Conservation (phyloP, 306 rosid genomes). For the Prunus kanzakura region DNA sequence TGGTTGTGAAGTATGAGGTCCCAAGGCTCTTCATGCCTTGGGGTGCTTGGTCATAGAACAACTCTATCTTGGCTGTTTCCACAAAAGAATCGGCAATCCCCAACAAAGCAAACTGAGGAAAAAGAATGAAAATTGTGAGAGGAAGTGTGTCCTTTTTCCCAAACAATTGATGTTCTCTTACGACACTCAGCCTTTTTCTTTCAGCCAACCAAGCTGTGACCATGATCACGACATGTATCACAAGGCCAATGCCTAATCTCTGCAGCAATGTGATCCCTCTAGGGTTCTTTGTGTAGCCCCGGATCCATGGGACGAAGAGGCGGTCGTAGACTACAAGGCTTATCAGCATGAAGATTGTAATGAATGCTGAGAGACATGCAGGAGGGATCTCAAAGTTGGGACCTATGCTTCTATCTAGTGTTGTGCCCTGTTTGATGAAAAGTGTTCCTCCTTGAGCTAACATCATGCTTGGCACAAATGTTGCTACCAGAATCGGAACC, state of each 20-base stretch:
- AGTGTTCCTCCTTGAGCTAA: slow-evolving; percentile 45
- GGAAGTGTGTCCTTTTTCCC: slow-evolving; percentile 40
- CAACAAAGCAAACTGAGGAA: slow-evolving; percentile 69
- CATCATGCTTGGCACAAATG: slow-evolving; percentile 58
- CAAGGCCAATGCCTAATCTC: slow-evolving; percentile 70
- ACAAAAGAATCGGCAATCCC: slow-evolving; percentile 68
- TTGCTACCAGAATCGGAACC: slow-evolving; percentile 57
- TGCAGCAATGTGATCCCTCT: slow-evolving; percentile 83
- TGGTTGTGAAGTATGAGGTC: slow-evolving; percentile 57
- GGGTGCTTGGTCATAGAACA: slow-evolving; percentile 89
- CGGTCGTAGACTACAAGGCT: slow-evolving; percentile 60
- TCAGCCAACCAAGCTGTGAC: slow-evolving; percentile 47
- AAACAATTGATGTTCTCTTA: slow-evolving; percentile 34
- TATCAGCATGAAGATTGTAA: slow-evolving; percentile 58
- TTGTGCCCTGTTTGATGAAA: slow-evolving; percentile 67
- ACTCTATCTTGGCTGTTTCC: slow-evolving; percentile 73
- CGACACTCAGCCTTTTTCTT: slow-evolving; percentile 50
- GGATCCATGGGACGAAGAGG: slow-evolving; percentile 41
- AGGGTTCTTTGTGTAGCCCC: slow-evolving; percentile 62
- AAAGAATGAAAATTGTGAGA: slow-evolving; percentile 63
- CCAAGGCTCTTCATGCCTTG: slow-evolving; percentile 77
- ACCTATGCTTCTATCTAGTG: slow-evolving; percentile 53
- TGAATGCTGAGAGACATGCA: slow-evolving; percentile 47
- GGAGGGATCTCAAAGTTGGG: slow-evolving; percentile 63
- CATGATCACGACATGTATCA: slow-evolving; percentile 44